Evolutionary conservation across 2,329 filamentous ascomycete genomes (phyloP).

Genomic region (Xylariales sp.): DNA sequence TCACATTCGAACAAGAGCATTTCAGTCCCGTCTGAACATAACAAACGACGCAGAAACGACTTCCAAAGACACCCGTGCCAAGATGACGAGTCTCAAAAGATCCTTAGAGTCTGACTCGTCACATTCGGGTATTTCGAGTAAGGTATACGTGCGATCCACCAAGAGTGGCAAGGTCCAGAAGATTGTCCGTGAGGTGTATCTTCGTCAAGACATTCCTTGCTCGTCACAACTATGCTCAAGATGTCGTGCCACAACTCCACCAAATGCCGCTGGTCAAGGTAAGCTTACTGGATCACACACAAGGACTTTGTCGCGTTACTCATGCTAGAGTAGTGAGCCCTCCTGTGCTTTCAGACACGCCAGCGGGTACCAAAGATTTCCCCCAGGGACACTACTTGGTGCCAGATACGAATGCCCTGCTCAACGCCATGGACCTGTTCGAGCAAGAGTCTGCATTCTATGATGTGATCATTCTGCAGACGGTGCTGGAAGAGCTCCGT

Average conservation of each 20-base stretch:
- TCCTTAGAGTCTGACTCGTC: constrained; percentile 46
- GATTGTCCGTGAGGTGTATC: constrained; percentile 93
- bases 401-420: constrained; percentile 91
- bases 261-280: constrained; percentile 76
- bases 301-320: constrained; percentile 10
- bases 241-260: constrained; percentile 71
- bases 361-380: constrained; percentile 76
- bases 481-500: constrained; percentile 91
- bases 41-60: too few relatives aligned
- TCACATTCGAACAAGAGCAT: not conserved
- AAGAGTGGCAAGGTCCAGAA: constrained; percentile 97
- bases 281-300: constrained; percentile 21
- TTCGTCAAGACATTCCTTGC: constrained; percentile 95
- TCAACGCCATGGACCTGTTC: constrained; percentile 96
- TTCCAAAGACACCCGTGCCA: too few relatives aligned
- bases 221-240: constrained; percentile 80
- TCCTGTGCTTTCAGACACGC: constrained; percentile 84
- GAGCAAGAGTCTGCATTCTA: constrained; percentile 89
- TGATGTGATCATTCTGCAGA: constrained; percentile 95
- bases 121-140: constrained; percentile 80
- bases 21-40: not conserved
- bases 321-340: constrained; percentile 54
- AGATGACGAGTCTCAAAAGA: constrained; percentile 64
- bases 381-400: constrained; percentile 89
- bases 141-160: constrained; percentile 91